phyloP scores from a whole-genome alignment of 371 early-diverging fungal species.

The Rhizomucor miehei region DNA sequence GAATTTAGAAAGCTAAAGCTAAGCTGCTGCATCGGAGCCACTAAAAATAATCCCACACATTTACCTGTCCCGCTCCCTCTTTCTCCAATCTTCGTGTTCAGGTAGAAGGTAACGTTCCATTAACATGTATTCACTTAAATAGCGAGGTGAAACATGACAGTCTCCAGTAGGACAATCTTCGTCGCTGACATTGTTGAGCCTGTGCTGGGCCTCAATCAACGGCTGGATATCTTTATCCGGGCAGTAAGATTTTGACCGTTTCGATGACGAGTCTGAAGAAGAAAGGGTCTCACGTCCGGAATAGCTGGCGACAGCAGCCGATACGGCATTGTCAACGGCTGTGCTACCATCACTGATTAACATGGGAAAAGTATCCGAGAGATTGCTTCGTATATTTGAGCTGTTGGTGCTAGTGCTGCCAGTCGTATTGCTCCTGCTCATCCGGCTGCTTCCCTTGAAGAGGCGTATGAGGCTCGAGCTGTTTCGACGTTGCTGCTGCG shows the following conservation, averaged over 20 bases:
- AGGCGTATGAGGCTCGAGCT: neutral
- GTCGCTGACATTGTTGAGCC: too few species aligned
- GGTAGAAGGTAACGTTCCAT: conserved; percentile 9
- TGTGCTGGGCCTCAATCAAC: neutral
- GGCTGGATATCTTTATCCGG: too few species aligned
- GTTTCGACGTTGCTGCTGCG: neutral
- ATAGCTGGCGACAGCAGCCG: neutral
- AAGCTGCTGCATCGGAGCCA: too few species aligned
- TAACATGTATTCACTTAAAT: conserved; percentile 7
- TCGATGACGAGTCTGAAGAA: neutral
- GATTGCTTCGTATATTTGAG: too few species aligned
- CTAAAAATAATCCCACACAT: too few species aligned
- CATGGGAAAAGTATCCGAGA: too few species aligned
- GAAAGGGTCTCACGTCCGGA: neutral
- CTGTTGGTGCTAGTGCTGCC: too few species aligned
- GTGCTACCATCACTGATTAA: too few species aligned
- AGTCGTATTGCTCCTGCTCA: too few species aligned
- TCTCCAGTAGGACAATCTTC: too few species aligned
- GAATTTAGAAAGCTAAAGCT: neutral
- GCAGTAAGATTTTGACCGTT: too few species aligned
- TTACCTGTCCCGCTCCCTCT: conserved; percentile 20
- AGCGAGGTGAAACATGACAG: neutral
- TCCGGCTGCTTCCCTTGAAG: too few species aligned
- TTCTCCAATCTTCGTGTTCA: conserved; percentile 4
- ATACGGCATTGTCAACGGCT: conserved; percentile 2